A percentile compares a stretch with the other conserved stretches of the same genome.
phyloP scores from a whole-genome alignment of 139 green algal species.

The Coelastrella sp. region DNA sequence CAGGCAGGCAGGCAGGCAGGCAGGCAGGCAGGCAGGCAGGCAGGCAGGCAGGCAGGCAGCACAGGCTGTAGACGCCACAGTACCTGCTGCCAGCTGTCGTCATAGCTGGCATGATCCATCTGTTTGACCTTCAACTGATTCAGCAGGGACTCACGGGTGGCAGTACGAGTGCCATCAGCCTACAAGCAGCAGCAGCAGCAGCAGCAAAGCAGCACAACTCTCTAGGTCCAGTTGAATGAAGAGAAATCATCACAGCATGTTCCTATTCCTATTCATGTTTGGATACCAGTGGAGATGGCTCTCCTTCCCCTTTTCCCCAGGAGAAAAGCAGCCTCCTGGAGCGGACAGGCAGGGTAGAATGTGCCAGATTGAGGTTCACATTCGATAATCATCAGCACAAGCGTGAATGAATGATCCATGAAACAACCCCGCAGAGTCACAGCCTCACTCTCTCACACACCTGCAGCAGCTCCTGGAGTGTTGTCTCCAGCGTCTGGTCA shows the following conservation, averaged over 20 bases:
- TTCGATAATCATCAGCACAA: background rate
- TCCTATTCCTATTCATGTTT: too few species aligned
- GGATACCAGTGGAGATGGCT: too few species aligned
- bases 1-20: too few species aligned
- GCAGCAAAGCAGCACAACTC: conserved; percentile 17
- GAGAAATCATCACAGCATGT: background rate
- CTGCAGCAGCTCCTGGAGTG: background rate
- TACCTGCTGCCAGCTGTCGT: conserved; percentile 22
- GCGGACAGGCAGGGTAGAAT: too few species aligned
- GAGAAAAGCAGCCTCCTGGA: too few species aligned
- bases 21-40: too few species aligned
- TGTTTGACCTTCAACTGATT: conserved; percentile 21
- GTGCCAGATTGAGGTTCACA: background rate
- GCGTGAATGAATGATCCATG: background rate
- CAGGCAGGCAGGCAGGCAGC: too few species aligned
- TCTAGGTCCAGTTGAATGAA: background rate
- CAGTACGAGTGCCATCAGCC: background rate
- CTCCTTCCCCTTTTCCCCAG: too few species aligned
- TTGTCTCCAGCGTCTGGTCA: conserved; percentile 23
- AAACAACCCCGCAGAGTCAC: background rate
- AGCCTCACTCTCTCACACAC: background rate
- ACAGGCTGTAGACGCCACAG: too few species aligned
- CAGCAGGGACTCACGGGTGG: background rate
- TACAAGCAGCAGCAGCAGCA: background rate
- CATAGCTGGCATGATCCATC: conserved; percentile 34